Percentiles rank a stretch among this genome's conserved stretches.
These are phyloP conservation scores for Pseudoturritis turrita DNA, from an alignment of 345 rosid species.

Conservation along the genomic window DNA sequence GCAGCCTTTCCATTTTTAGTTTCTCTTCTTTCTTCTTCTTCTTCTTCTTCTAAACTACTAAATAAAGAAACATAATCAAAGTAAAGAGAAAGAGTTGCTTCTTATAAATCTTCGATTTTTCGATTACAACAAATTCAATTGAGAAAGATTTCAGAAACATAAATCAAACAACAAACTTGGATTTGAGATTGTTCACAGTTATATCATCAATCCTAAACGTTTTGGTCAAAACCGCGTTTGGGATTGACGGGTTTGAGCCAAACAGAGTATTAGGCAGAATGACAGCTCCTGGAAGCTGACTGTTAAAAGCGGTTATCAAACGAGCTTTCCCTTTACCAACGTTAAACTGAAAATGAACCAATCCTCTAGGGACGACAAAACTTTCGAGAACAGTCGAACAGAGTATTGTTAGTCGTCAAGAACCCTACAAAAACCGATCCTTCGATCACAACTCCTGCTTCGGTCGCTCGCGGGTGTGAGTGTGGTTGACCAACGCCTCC, in stretches of 20 bases:
- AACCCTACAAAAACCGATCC: slow-evolving; percentile 68
- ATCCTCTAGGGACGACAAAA: slow-evolving; percentile 59
- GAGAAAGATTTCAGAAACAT: neutral
- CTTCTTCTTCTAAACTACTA: too few relatives aligned
- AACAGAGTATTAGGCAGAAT: slow-evolving; percentile 38
- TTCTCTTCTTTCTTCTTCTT: neutral
- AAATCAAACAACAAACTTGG: slow-evolving; percentile 39
- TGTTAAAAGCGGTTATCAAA: slow-evolving; percentile 63
- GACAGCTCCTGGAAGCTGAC: slow-evolving; percentile 56
- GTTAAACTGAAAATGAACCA: slow-evolving; percentile 69
- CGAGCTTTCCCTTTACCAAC: slow-evolving; percentile 59
- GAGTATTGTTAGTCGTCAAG: slow-evolving; percentile 40
- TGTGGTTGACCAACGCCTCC: slow-evolving; percentile 67
- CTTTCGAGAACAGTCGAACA: slow-evolving; percentile 49
- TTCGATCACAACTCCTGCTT: slow-evolving; percentile 46
- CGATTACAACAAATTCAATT: neutral
- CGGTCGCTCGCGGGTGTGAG: slow-evolving; percentile 60
- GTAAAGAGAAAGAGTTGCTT: neutral
- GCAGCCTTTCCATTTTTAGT: slow-evolving; percentile 36
- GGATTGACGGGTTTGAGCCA: slow-evolving; percentile 51
- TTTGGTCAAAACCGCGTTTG: slow-evolving; percentile 51
- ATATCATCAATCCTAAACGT: slow-evolving; percentile 50
- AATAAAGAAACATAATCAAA: slow-evolving; percentile 13
- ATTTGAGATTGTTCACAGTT: too few relatives aligned
- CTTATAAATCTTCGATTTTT: neutral